A percentile compares a stretch with the other conserved stretches of the same genome.
phyloP scores from a whole-genome alignment of 768 basidiomycete species.

The Tylopilus felleus region DNA sequence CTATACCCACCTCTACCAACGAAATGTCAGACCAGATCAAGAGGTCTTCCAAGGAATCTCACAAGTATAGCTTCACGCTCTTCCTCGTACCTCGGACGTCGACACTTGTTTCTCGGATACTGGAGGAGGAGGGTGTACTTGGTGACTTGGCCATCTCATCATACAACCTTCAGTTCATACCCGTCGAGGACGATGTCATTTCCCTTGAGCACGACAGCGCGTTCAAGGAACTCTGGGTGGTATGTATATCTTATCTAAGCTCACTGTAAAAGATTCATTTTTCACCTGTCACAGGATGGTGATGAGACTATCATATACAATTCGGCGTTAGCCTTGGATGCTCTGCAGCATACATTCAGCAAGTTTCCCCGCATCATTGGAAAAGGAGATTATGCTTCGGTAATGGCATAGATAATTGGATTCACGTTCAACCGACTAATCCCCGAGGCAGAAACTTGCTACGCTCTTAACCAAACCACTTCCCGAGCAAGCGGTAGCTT shows the following conservation, averaged over 20 bases:
- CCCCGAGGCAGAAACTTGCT: slow-evolving; percentile 60
- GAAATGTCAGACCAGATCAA: slow-evolving; percentile 81
- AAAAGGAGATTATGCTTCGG: slow-evolving; percentile 86
- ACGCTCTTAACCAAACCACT: slow-evolving; percentile 63
- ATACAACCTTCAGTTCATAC: slow-evolving; percentile 92
- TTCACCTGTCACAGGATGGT: slow-evolving; percentile 62
- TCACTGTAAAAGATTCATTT: not conserved
- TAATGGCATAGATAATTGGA: slow-evolving; percentile 30
- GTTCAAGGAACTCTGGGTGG: slow-evolving; percentile 89
- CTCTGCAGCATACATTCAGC: slow-evolving; percentile 83
- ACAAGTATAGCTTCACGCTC: slow-evolving; percentile 81
- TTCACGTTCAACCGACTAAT: slow-evolving; percentile 8
- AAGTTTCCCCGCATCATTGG: slow-evolving; percentile 87
- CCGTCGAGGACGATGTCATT: slow-evolving; percentile 87
- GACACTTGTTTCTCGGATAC: slow-evolving; percentile 75
- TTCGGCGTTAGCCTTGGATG: slow-evolving; percentile 80
- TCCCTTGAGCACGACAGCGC: slow-evolving; percentile 84
- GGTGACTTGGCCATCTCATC: slow-evolving; percentile 88
- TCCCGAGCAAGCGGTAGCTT: slow-evolving; percentile 38
- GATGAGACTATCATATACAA: slow-evolving; percentile 90
- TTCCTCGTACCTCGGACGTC: slow-evolving; percentile 87
- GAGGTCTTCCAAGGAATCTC: slow-evolving; percentile 63
- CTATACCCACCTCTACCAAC: slow-evolving; percentile 20
- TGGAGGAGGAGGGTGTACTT: slow-evolving; percentile 96
- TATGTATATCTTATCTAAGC: slow-evolving; percentile 37